Conservation (phyloP, 345 rosid species). For the Rhodamnia rubescens region DNA sequence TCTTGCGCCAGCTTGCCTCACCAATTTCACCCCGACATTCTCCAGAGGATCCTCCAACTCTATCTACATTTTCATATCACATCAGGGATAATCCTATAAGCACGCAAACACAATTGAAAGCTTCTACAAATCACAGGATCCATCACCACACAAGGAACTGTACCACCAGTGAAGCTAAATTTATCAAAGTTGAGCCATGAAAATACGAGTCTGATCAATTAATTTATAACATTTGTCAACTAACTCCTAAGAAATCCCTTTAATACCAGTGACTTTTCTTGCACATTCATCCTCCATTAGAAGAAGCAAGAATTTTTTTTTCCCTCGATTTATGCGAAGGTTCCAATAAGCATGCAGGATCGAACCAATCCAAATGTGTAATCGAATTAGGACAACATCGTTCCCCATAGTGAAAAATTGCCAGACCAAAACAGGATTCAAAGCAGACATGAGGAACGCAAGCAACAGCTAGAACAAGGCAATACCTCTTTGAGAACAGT, state of each 20-base stretch:
- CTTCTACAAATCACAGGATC: not conserved
- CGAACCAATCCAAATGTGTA: not conserved
- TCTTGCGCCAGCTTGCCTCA: slow-evolving; percentile 95
- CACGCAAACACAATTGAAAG: not conserved
- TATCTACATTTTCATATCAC: slow-evolving; percentile 29
- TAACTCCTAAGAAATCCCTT: not conserved
- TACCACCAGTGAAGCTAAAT: not conserved
- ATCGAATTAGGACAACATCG: not conserved
- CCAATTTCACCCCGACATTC: slow-evolving; percentile 94
- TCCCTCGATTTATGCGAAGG: not conserved
- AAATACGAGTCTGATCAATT: not conserved
- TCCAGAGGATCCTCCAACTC: slow-evolving; percentile 86
- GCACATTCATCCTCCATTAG: not conserved
- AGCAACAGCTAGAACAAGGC: not conserved
- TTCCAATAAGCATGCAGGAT: not conserved
- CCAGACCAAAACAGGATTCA: not conserved
- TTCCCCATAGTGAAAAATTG: not conserved
- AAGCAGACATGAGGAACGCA: not conserved
- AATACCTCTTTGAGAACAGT: slow-evolving; percentile 77
- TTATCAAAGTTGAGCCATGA: not conserved
- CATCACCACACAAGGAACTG: not conserved
- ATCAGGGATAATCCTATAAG: not conserved
- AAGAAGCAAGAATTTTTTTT: not conserved
- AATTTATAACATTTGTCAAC: not conserved
- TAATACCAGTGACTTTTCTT: not conserved